Evolutionary conservation across 345 rosid genomes (phyloP), one percentile per base, ranked within the genome.

Genomic region (Lepidium sativum): DNA sequence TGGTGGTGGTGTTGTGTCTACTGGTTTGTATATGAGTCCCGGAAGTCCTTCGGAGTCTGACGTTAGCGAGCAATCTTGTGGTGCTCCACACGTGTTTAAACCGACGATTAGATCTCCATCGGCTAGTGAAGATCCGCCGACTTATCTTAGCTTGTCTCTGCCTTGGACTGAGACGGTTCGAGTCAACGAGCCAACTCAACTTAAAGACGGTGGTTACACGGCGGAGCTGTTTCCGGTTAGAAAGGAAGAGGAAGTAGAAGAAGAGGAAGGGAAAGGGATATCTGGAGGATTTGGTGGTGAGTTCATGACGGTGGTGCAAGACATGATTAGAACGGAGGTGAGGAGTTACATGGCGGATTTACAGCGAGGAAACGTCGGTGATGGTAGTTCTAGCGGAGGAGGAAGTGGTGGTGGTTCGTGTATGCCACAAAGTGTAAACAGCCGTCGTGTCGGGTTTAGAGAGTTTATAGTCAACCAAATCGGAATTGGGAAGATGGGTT

Each of bases 271-370:
- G 20, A 25, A 57, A 7, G 92, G 79, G 14, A 65, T 80, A 21
- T 52, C 74, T 27, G 92, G 92, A 18, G 95, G 92, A 40, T 83
- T 85, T 9, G 81, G 79, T 27, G 67, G 80, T 14, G 97, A 92
- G 53, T 83, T 92, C 37, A 80, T 85, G 86, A 78, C 77, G 65
- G 89, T 85, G 77, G 77, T 92, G 80, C 96, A 92, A n/a, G 98
- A 92, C 45, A 92, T 92, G 97, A 82, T 92, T 60, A 89, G 75
- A 72, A 78, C 56, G 60, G 98, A 92, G 71, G 97, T 92, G 73
- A 85, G 86, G 77, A 86, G 69, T 53, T 92, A 87, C 72, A 86
- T 92, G 97, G 75, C 71, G 60, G 81, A 75, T 62, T 66, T 79
- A 69, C 92, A 83, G 67, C 61, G 63, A 67, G 80, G 82, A 53